These are phyloP conservation scores for Mortierella sp. DNA, from an alignment of 371 early-diverging fungal species.

Conservation along the genomic window DNA sequence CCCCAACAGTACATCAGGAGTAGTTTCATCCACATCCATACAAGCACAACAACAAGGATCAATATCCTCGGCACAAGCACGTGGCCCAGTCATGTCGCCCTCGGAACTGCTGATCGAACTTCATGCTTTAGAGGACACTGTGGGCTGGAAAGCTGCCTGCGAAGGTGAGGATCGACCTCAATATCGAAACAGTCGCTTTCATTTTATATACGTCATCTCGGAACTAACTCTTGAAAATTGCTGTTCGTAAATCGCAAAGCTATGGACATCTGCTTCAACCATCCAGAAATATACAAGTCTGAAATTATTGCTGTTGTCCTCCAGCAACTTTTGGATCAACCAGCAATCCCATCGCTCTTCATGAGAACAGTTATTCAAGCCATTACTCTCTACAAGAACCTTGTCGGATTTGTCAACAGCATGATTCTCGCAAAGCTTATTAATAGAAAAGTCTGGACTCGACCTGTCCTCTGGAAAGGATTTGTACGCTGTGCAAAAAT, in stretches of 20 bases:
- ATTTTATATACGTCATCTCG: neutral
- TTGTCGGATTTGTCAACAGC: slow-evolving; percentile 68
- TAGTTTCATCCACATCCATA: neutral
- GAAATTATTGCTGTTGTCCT: slow-evolving; percentile 76
- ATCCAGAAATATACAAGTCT: slow-evolving; percentile 73
- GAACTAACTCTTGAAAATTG: neutral
- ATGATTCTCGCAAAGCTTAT: slow-evolving; percentile 73
- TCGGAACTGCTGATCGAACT: slow-evolving; percentile 69
- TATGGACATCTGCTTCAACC: slow-evolving; percentile 76
- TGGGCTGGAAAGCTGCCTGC: slow-evolving; percentile 63
- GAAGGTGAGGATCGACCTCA: slow-evolving; percentile 58
- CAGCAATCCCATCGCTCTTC: slow-evolving; percentile 75
- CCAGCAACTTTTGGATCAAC: slow-evolving; percentile 74
- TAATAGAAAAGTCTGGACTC: slow-evolving; percentile 76
- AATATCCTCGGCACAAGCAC: slow-evolving; percentile 36
- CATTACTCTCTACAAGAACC: slow-evolving; percentile 70
- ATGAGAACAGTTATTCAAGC: slow-evolving; percentile 85
- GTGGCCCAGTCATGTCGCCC: slow-evolving; percentile 59
- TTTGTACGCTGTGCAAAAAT: slow-evolving; percentile 79
- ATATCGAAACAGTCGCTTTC: neutral
- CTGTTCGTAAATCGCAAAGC: slow-evolving; percentile 57
- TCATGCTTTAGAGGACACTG: slow-evolving; percentile 70
- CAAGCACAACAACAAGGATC: neutral
- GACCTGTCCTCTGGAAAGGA: slow-evolving; percentile 82
- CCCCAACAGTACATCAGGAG: slow-evolving; percentile 5